Conservation (phyloP, 164 flowering plant species). For the Vitis labrusca region DNA sequence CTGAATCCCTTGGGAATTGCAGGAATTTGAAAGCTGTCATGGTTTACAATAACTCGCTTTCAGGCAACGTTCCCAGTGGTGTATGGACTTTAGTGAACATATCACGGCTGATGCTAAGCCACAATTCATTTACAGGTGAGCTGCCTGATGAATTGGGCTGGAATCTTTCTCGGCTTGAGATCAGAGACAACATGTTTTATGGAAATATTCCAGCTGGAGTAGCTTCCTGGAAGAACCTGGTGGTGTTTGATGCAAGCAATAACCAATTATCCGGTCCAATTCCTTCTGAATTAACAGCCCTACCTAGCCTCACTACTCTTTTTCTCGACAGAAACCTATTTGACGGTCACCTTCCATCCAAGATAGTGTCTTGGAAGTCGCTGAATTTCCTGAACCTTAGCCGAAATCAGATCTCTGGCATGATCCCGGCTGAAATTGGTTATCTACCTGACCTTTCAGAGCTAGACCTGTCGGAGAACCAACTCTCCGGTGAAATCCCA, state of each 20-base stretch:
- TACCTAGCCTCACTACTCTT: slow-evolving; percentile 31
- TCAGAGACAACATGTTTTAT: slow-evolving; percentile 46
- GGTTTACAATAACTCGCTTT: slow-evolving; percentile 31
- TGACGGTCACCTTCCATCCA: slow-evolving; percentile 39
- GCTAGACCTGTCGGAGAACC: slow-evolving; percentile 51
- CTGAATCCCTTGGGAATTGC: slow-evolving; percentile 34
- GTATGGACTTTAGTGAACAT: slow-evolving; percentile 44
- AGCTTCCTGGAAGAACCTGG: slow-evolving; percentile 24
- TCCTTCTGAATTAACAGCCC: slow-evolving; percentile 41
- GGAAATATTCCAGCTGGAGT: slow-evolving; percentile 46
- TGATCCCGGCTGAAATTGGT: slow-evolving; percentile 41
- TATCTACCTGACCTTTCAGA: slow-evolving; percentile 25
- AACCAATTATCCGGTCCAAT: slow-evolving; percentile 50
- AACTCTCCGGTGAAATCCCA: slow-evolving; percentile 50
- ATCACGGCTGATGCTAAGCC: slow-evolving; percentile 13
- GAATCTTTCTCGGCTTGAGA: slow-evolving; percentile 43
- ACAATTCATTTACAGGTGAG: slow-evolving; percentile 48
- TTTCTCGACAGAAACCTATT: slow-evolving; percentile 47
- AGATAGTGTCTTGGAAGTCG: slow-evolving; percentile 43
- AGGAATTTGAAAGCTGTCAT: slow-evolving; percentile 11
- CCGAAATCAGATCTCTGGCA: slow-evolving; percentile 42
- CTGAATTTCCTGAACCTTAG: slow-evolving; percentile 37
- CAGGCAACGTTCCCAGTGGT: slow-evolving; percentile 44
- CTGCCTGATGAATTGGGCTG: slow-evolving; percentile 35
- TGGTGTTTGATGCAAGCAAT: slow-evolving; percentile 44